Conservation (phyloP, 2,329 filamentous ascomycete species). For the Triangularia setosa region DNA sequence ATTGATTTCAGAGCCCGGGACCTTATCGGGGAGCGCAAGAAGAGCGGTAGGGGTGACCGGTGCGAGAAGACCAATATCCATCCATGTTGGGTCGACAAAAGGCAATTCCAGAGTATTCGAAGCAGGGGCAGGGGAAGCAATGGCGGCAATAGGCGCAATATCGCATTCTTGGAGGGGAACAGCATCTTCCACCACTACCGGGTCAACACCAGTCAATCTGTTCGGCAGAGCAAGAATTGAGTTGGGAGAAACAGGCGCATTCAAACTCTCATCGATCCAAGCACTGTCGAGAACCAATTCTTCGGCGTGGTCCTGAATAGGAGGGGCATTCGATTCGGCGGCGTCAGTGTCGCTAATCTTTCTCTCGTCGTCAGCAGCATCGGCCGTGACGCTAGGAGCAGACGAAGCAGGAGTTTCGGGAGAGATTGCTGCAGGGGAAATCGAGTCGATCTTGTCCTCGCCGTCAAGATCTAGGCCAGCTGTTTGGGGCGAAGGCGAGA, state of each 20-base stretch:
- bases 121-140: background rate
- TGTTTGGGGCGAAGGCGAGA: background rate
- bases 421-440: background rate
- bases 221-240: constrained; percentile 1
- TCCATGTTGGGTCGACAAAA: background rate
- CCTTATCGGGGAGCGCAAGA: background rate
- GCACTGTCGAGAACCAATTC: background rate
- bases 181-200: background rate
- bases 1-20: background rate
- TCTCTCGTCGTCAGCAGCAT: background rate
- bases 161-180: background rate
- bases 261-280: background rate
- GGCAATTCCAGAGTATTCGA: background rate
- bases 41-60: background rate
- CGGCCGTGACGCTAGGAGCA: background rate
- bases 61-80: background rate
- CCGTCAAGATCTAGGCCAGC: background rate
- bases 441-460: background rate
- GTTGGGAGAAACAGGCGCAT: background rate
- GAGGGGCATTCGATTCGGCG: background rate
- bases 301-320: background rate
- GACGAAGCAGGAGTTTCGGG: background rate
- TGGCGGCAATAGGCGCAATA: background rate
- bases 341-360: background rate
- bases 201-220: background rate